A percentile compares a stretch with the other conserved stretches of the same genome.
Conservation (phyloP, 306 rosid genomes). For the Corylus avellana region DNA sequence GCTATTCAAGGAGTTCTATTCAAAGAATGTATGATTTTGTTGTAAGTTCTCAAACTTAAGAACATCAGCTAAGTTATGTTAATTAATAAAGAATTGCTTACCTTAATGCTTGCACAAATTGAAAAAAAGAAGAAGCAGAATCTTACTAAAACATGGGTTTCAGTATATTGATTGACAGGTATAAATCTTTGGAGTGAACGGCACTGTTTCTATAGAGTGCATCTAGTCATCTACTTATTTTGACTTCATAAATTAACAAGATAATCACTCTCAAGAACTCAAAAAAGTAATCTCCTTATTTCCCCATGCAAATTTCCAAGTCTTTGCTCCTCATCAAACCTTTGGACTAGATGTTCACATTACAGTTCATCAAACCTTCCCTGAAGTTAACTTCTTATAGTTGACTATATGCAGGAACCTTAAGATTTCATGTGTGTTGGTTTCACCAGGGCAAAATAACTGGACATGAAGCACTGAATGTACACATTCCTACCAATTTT, state of each 20-base stretch:
- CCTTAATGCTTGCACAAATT: neutral
- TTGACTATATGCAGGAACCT: neutral
- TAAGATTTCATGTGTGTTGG: neutral
- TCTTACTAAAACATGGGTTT: neutral
- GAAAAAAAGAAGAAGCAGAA: neutral
- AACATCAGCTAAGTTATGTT: neutral
- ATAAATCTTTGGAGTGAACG: neutral
- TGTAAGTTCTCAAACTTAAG: neutral
- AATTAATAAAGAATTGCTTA: neutral
- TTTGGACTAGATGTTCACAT: neutral
- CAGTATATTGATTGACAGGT: neutral
- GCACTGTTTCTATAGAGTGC: neutral
- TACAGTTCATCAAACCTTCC: neutral
- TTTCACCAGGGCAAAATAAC: neutral
- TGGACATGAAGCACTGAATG: neutral
- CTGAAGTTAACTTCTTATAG: neutral
- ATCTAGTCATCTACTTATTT: neutral
- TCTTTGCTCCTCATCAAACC: neutral
- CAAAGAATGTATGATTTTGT: neutral
- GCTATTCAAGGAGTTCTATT: too few species aligned
- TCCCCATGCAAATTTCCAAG: neutral
- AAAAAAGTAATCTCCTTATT: neutral
- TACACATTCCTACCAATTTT: neutral
- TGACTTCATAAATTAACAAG: neutral
- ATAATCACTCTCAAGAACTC: neutral